Conservation (phyloP, 129 eudicot species). For the Escallonia rubra region DNA sequence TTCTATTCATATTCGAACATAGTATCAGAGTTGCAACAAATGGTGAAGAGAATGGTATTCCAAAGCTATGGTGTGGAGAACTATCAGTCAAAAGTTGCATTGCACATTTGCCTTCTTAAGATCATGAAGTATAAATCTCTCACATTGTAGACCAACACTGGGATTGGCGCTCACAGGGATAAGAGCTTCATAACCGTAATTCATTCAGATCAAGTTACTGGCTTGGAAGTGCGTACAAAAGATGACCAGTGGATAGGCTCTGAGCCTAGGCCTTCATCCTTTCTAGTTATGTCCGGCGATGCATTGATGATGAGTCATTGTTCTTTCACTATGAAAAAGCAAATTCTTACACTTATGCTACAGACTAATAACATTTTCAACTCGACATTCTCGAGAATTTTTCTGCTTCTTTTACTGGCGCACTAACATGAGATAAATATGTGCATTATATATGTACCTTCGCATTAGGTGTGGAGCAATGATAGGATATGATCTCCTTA, state of each 20-base stretch:
- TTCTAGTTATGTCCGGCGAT: conserved; percentile 35
- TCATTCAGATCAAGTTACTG: conserved; percentile 33
- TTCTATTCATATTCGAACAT: conserved; percentile 13
- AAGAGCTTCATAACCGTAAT: conserved; percentile 25
- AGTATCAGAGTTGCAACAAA: conserved; percentile 1
- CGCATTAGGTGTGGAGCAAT: conserved; percentile 33
- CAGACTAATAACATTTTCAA: no score
- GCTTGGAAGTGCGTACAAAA: conserved; percentile 22
- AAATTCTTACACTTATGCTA: no score
- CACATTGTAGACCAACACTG: conserved; percentile 4
- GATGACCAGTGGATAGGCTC: conserved; percentile 23
- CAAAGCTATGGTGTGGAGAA: conserved; percentile 25
- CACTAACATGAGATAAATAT: no score
- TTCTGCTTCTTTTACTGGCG: no score
- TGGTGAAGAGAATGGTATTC: conserved; percentile 33
- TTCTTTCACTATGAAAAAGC: background rate
- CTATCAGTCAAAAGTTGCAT: conserved; percentile 21
- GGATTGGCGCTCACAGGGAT: conserved; percentile 27
- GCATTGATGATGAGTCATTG: conserved; percentile 17
- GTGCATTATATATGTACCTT: no score
- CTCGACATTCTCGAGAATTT: no score
- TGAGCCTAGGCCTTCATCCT: conserved; percentile 21
- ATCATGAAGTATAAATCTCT: conserved; percentile 26
- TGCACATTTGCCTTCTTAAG: conserved; percentile 22
- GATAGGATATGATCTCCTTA: conserved; percentile 23